Evolutionary conservation across 305 asterid genomes (phyloP).

Genomic region (Ajuga reptans): DNA sequence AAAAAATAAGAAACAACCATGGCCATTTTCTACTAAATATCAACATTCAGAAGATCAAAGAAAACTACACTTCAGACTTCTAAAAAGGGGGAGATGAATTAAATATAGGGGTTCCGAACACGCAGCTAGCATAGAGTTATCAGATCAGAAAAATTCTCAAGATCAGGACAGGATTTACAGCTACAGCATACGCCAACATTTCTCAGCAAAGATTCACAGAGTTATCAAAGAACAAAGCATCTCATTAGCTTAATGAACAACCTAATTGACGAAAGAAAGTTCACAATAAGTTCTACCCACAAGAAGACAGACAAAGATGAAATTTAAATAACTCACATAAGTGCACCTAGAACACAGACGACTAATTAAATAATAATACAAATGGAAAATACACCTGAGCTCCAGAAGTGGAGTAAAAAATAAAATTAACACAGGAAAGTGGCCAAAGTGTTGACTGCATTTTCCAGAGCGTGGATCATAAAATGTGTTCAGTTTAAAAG

Average conservation of each 20-base stretch:
- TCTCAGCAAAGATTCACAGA: background rate
- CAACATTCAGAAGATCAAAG: background rate
- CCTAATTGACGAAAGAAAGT: background rate
- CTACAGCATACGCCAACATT: background rate
- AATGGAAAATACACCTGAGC: background rate
- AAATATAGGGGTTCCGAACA: background rate
- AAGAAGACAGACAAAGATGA: background rate
- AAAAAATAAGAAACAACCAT: background rate
- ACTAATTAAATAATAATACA: background rate
- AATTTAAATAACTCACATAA: background rate
- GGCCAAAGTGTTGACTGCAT: conserved; percentile 15
- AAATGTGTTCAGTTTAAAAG: background rate
- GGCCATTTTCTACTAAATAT: background rate
- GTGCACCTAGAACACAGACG: background rate
- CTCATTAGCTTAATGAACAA: background rate
- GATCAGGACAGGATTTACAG: background rate
- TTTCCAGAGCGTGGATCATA: conserved; percentile 7
- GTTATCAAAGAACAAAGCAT: background rate
- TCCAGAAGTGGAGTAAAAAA: background rate
- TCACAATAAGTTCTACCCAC: background rate
- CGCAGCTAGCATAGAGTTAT: background rate
- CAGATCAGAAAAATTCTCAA: background rate
- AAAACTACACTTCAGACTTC: background rate
- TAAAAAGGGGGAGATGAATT: background rate
- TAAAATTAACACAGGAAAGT: background rate